These are phyloP conservation scores for Pleurotus eryngii DNA, from an alignment of 768 basidiomycete genomes.

Conservation along the genomic window DNA sequence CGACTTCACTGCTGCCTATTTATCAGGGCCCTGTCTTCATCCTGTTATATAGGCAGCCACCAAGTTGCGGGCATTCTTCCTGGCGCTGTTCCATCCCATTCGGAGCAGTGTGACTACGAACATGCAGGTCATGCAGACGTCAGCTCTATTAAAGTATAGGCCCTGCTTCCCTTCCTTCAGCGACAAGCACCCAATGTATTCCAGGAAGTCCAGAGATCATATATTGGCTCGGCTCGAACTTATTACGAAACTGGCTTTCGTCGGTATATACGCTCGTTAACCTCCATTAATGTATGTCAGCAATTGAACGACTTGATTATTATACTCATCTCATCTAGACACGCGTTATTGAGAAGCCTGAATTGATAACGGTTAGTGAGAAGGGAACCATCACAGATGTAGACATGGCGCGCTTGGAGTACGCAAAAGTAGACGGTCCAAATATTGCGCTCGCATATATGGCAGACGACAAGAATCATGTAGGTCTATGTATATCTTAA, in stretches of 20 bases:
- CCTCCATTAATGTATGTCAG: conserved; percentile 64
- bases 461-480: conserved; percentile 86
- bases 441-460: conserved; percentile 80
- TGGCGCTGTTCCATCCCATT: conserved; percentile 80
- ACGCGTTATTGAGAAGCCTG: conserved; percentile 67
- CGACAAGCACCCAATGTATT: conserved; percentile 81
- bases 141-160: conserved; percentile 78
- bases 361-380: conserved; percentile 52
- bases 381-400: conserved; percentile 30
- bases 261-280: conserved; percentile 80
- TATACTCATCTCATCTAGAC: conserved; percentile 37
- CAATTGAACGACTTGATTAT: not conserved
- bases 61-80: conserved; percentile 84
- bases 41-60: conserved; percentile 65
- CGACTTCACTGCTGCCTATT: conserved; percentile 19
- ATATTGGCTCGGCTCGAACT: conserved; percentile 75
- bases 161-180: conserved; percentile 83
- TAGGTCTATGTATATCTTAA: conserved; percentile 38
- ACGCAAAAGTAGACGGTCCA: conserved; percentile 77
- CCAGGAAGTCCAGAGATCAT: conserved; percentile 83
- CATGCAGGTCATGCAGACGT: conserved; percentile 88
- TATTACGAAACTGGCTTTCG: conserved; percentile 97
- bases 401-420: conserved; percentile 55
- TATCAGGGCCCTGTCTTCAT: not conserved
- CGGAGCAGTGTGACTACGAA: conserved; percentile 84